Base-by-base conservation (phyloP, 2,329 filamentous ascomycete genomes). In the Diaporthe aspalathi region DNA sequence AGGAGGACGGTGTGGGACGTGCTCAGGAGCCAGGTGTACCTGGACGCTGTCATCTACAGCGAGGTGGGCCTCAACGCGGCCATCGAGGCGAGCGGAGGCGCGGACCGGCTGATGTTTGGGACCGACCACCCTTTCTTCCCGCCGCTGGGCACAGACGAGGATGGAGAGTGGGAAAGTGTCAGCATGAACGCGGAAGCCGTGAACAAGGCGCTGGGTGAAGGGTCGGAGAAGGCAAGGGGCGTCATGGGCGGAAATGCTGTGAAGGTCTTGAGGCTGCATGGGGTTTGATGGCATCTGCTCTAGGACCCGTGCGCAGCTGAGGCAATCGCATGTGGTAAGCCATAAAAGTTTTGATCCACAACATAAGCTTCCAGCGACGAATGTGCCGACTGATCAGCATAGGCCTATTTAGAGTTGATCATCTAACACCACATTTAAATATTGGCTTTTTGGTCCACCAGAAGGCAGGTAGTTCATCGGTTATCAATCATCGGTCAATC, bases 101-200 rank as follows among this genome's bases (percentile, higher is more conserved):
- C 85, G 0, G 92, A 94, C 76, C 85, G 92, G 72, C 81, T 95
- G 65, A 88, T 95, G 84, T 95, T 95, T 81, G 93, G 93, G 32
- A 95, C 93, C 0, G 93, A 95, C 78, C 92, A 95, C 79, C 93
- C 93, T 0, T 95, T 95, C 83, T 95, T 95, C 80, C 93, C 93
- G n/a, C 93, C 93, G 0, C 81, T 94, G 22, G 86, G 85, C 40
- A 84, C 82, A 45, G 89, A 90, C 63, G 89, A 90, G 71, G 85
- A 88, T 74, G 87, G 85, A 47, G 87, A 91, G 76, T 94, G 92
- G 92, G 86, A 91, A 76, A 94, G 92, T 77, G 91, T 93, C 4
- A 88, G 79, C 63, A 71, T 84, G 74, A 86, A 86, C 71, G 81
- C 80, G 17, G 68, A 73, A 45, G 77, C 77, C 1, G 77, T 78